Percentiles rank a stretch among this genome's conserved stretches.
phyloP scores from a whole-genome alignment of 108 stramenopile genomes.

The Cyclotella sp. region DNA sequence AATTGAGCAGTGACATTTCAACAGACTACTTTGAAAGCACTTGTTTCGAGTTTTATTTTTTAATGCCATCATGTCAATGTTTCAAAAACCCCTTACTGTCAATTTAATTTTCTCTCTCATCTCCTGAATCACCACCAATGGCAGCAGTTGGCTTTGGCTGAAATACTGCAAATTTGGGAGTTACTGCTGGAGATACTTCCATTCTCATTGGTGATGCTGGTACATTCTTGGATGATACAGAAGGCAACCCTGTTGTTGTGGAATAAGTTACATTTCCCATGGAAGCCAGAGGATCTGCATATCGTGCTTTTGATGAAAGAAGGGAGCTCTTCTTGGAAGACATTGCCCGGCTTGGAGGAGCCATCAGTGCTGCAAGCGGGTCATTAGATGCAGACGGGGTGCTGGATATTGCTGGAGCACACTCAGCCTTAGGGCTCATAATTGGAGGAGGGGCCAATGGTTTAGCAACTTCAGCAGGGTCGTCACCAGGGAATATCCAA shows the following conservation, averaged over 20 bases:
- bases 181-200: background rate
- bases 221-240: constrained; percentile 7
- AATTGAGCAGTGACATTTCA: too few relatives aligned
- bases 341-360: constrained; percentile 59
- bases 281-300: constrained; percentile 52
- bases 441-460: constrained; percentile 87
- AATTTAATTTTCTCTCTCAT: constrained; percentile 8
- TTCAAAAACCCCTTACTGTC: too few relatives aligned
- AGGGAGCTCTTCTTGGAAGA: constrained; percentile 35
- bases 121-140: background rate
- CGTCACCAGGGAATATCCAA: constrained; percentile 87
- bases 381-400: constrained; percentile 57
- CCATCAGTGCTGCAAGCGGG: constrained; percentile 92
- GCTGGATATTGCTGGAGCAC: constrained; percentile 23
- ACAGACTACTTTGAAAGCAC: too few relatives aligned
- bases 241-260: background rate
- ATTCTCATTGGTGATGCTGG: constrained; percentile 23
- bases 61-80: too few relatives aligned
- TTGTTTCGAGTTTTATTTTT: too few relatives aligned
- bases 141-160: constrained; percentile 35
- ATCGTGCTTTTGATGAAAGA: constrained; percentile 25
- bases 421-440: constrained; percentile 30
- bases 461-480: constrained; percentile 70
- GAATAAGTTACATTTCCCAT: constrained; percentile 41
- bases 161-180: constrained; percentile 53